Conservation (phyloP, 2,329 filamentous ascomycete species). For the Aspergillus awamori region DNA sequence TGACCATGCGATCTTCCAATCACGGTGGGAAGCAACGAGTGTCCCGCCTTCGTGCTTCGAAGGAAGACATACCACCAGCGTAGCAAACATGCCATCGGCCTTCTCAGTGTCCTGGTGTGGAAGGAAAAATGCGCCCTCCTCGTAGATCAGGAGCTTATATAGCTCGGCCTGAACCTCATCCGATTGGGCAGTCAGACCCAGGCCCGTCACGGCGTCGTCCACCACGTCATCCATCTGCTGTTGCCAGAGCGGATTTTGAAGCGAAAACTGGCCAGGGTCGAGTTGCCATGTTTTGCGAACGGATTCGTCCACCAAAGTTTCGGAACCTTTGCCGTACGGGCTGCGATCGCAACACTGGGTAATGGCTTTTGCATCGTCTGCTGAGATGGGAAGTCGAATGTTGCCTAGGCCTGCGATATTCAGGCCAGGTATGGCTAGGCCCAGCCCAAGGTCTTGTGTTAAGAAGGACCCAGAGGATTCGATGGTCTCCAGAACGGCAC, state of each 20-base stretch:
- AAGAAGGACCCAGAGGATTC: background rate
- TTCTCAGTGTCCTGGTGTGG: conserved; percentile 16
- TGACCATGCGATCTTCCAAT: background rate
- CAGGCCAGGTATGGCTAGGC: conserved; percentile 10
- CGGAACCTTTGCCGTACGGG: conserved; percentile 16
- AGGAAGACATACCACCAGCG: conserved; percentile 13
- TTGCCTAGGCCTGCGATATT: conserved; percentile 5
- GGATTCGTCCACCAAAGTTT: conserved; percentile 15
- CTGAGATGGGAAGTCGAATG: conserved; percentile 10
- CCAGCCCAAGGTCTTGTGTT: background rate
- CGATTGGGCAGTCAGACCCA: conserved; percentile 5
- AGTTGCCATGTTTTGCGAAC: conserved; percentile 19
- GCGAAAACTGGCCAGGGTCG: conserved; percentile 9
- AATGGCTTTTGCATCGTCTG: conserved; percentile 1
- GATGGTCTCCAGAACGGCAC: background rate
- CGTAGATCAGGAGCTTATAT: conserved; percentile 17
- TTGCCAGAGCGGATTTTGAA: conserved; percentile 13
- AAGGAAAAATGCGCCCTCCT: conserved; percentile 13
- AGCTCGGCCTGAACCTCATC: conserved; percentile 10
- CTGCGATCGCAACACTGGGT: conserved; percentile 4
- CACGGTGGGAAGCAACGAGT: conserved; percentile 9
- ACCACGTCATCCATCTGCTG: background rate
- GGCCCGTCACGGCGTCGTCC: background rate
- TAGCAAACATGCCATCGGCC: conserved; percentile 17
- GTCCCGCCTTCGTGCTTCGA: conserved; percentile 18